Base-by-base conservation (phyloP, 306 rosid genomes). In the Vigna mungo region DNA sequence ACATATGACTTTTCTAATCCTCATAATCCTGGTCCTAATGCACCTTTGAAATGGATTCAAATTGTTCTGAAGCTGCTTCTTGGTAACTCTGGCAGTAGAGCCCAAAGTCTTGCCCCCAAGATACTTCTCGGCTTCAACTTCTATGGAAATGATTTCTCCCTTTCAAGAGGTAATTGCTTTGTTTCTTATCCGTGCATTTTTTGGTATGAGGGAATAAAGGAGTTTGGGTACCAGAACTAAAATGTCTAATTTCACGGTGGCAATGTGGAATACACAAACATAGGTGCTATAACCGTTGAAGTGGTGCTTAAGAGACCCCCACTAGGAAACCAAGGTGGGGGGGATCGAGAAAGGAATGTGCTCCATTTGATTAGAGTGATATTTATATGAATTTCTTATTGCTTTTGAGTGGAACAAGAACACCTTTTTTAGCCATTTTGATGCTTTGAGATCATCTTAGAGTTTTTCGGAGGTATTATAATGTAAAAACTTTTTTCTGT, bases 21-120 rank as follows among this genome's bases (percentile, higher is more conserved):
- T 77, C 94, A 84, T 20, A 90, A 81, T 74, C 99, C 99, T 30
- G 99, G 97, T 74, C 97, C 99, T 49, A 95, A 92, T 88, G 99
- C 99, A 59, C 99, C 99, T 75, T 76, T 95, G 78, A 86, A 90
- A 86, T 95, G 99, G 99, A 90, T 95, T 78, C 88, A 78, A 66
- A 83, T 87, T 39, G 81, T 87, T 16, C 66, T 92, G 11, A 87
- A 71, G 85, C 72, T 91, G 53, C 89, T 95, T 67, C 89, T 90
- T 72, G 88, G 88, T 54, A 63, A 77, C 59, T 60, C 85, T 58
- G 77, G 80, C 84, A 85, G 80, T 51, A 77, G 73, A 69, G 86
- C 78, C 76, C 86, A 48, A 23, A 78, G 75, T 84, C 58, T 86
- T 0, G 75, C 88, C 75, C 80, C 69, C 83, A 92, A 91, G 87